Percentiles rank a stretch among this genome's conserved stretches.
Evolutionary conservation across 352 stramenopile genomes (phyloP).

Genomic region (Stephanocyclus meneghinianus): DNA sequence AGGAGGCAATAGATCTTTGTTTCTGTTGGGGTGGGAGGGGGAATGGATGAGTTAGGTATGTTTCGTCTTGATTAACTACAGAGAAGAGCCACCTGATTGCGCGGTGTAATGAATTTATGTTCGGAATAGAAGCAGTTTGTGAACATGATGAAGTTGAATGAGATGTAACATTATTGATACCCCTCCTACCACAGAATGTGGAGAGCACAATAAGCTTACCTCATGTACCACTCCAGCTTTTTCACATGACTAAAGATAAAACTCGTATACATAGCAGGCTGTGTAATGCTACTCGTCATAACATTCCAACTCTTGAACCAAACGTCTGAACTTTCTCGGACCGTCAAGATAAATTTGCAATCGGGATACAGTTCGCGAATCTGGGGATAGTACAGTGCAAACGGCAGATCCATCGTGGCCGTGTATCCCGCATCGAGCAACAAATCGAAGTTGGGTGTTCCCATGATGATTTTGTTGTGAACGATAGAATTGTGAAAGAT

Average conservation of each 20-base stretch:
- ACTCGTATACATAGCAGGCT: slow-evolving; percentile 48
- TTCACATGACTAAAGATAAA: slow-evolving; percentile 53
- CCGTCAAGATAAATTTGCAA: slow-evolving; percentile 77
- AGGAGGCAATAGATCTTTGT: slow-evolving; percentile 56
- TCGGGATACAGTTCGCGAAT: slow-evolving; percentile 65
- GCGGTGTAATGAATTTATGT: not conserved
- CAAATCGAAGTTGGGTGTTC: slow-evolving; percentile 58
- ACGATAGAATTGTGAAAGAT: slow-evolving; percentile 64
- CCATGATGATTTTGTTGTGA: slow-evolving; percentile 40
- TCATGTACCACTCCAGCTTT: slow-evolving; percentile 53
- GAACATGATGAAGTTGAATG: not conserved
- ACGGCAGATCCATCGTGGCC: slow-evolving; percentile 69
- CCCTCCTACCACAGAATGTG: too few relatives aligned
- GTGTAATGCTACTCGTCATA: slow-evolving; percentile 60
- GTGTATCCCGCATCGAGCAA: slow-evolving; percentile 55
- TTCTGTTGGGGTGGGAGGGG: slow-evolving; percentile 65
- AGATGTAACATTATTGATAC: not conserved
- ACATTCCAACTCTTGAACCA: slow-evolving; percentile 74
- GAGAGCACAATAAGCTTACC: slow-evolving; percentile 20
- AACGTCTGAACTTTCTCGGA: slow-evolving; percentile 61
- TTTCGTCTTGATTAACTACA: slow-evolving; percentile 65
- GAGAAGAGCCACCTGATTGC: slow-evolving; percentile 63
- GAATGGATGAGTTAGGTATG: slow-evolving; percentile 45
- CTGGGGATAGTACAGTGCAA: slow-evolving; percentile 69
- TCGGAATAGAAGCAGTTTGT: not conserved